Evolutionary conservation across 2,329 filamentous ascomycete species (phyloP), one percentile per base, ranked within the genome.

Genomic region (Diaporthe batatas): DNA sequence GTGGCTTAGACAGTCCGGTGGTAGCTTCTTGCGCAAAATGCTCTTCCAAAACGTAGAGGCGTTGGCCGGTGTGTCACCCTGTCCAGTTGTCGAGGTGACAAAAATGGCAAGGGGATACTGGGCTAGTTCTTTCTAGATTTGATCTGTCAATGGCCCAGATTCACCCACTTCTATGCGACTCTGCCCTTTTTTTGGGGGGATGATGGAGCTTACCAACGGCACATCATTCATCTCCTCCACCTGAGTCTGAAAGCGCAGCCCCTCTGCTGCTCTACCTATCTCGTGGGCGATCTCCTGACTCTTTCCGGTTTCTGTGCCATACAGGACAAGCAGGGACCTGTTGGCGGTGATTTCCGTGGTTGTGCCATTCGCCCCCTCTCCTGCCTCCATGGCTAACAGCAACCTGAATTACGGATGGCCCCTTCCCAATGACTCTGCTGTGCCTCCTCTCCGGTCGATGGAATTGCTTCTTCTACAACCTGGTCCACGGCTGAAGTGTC

Each of bases 261-360:
- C 89, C 83, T 96, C 91, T 47, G 91, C 89, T 76, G 94, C 83
- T 53, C 91, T 87, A 51, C 92, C 94, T 75, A 98, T 85, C 80
- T 98, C 94, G 78, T 94, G 91, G 25, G 96, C 96, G 75, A 96
- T 90, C 82, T 98, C 96, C 82, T 98, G 94, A 70, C 94, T 92
- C 79, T 96, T 98, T 72, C 96, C 96, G 29, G 95, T 98, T 85
- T 99, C 96, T 51, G 96, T 97, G 71, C 94, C 96, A 83, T 98
- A 99, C 44, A 97, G 88, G 72, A 99, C 87, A 76, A 97, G 89
- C 65, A 89, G 82, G 73, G 83, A 84, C 76, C 88, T 81, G 76
- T 75, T 73, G 18, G 76, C 75, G 7, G 82, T 64, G 44, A 78
- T 76, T 18, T 68, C 34, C 53, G 16, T 21, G 18, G 44, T 53